Base-by-base conservation (phyloP, 148 eudicot genomes). In the Spergularia marina region DNA sequence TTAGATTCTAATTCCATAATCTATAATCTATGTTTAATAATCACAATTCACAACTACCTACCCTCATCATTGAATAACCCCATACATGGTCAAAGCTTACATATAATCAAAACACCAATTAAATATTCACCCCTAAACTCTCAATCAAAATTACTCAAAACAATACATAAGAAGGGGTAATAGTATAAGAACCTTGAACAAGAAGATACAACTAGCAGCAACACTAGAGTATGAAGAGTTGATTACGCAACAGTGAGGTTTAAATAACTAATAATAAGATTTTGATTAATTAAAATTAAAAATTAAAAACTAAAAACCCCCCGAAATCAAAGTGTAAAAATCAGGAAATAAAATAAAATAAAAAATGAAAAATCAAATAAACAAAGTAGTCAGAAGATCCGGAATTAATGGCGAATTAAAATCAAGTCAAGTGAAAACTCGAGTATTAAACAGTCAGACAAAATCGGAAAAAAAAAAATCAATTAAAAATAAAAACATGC, bases 381-480 rank as follows among this genome's bases (percentile, higher is more conserved):
- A 64, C 69, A 81, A 41, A 20, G 12, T 70, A 71, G 83, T 75
- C 68, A 71, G 57, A 82, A 86, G 91, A 90, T 90, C 90, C 90
- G 84, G 49, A 81, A 79, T 70, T 69, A 78, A 34, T 71, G 86
- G 83, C 78, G 36, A 53, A 66, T 63, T 68, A 74, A 16, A 30
- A 79, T 17, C 56, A 56, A 78, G 21, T 12, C 59, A 81, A 68
- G 39, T 21, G 76, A 52, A 70, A 49, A 40, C 4, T 39, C 16
- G 16, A 20, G 40, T 55, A 72, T 44, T 11, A 3, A 61, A n/a
- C 15, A 74, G 76, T 71, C 77, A 80, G 70, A 70, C 20, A 25
- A 53, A 30, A 30, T 30, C 2, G 2, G 2, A 30, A 30, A 70
- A 2, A 5, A 51, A 69, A 44, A 44, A 44, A 44, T 44, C 1